These are phyloP conservation scores for Saturnispora saitoi DNA, from an alignment of 805 yeast species.

Conservation along the genomic window DNA sequence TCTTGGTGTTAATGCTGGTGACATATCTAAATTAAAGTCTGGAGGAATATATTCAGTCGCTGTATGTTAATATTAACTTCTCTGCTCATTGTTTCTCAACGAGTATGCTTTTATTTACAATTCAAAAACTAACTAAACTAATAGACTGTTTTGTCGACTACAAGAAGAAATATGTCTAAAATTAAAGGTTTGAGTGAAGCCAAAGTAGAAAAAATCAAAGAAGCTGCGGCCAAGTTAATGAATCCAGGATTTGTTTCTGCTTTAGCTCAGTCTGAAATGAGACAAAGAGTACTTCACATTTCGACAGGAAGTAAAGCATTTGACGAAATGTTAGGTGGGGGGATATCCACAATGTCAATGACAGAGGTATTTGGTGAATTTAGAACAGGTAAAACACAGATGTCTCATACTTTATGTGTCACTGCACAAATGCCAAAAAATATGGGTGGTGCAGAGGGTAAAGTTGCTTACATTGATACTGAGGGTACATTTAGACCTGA, in stretches of 20 bases:
- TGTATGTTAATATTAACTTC: slow-evolving; percentile 20
- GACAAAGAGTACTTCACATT: slow-evolving; percentile 54
- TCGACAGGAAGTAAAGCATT: slow-evolving; percentile 68
- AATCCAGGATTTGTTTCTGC: slow-evolving; percentile 71
- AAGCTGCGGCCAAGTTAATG: slow-evolving; percentile 58
- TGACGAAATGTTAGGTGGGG: slow-evolving; percentile 65
- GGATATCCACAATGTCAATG: slow-evolving; percentile 66
- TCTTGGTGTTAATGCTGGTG: slow-evolving; percentile 65
- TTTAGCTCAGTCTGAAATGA: slow-evolving; percentile 52
- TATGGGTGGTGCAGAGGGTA: slow-evolving; percentile 76
- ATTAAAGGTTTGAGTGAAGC: slow-evolving; percentile 67
- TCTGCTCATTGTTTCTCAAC: no score
- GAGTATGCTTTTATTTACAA: no score
- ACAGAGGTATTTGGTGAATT: slow-evolving; percentile 78
- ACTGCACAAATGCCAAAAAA: slow-evolving; percentile 64
- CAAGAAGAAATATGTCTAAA: slow-evolving; percentile 49
- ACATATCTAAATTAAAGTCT: slow-evolving; percentile 55
- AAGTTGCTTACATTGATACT: slow-evolving; percentile 70
- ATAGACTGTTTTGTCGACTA: slow-evolving; percentile 47
- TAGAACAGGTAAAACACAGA: slow-evolving; percentile 75
- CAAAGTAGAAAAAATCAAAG: slow-evolving; percentile 69
- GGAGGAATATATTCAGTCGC: slow-evolving; percentile 63
- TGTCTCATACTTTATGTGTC: slow-evolving; percentile 72
- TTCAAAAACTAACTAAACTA: slow-evolving; percentile 1
- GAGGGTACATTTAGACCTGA: slow-evolving; percentile 80